Evolutionary conservation across 2,329 filamentous ascomycete species (phyloP).

Genomic region (Arthroderma sp.): DNA sequence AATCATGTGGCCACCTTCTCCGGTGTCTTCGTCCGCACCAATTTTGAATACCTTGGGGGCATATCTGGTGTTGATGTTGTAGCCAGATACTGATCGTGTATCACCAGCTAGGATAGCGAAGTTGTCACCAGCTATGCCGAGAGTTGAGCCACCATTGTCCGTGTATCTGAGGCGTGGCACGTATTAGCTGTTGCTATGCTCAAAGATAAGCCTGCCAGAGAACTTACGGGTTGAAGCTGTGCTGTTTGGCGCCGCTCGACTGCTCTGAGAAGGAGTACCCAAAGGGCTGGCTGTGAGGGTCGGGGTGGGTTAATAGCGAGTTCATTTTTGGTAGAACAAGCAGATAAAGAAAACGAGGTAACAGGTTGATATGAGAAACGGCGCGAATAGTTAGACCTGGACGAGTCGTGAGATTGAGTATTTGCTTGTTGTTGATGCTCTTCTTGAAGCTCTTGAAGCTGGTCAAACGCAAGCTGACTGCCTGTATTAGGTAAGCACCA

Average conservation of each 20-base stretch:
- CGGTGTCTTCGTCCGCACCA: slow-evolving; percentile 75
- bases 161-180: slow-evolving; percentile 50
- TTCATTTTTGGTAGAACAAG: slow-evolving; percentile 38
- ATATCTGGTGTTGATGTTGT: slow-evolving; percentile 97
- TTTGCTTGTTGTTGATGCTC: background rate
- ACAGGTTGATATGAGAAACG: background rate
- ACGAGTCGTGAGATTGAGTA: background rate
- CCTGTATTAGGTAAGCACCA: background rate
- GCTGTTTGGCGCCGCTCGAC: slow-evolving; percentile 48
- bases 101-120: slow-evolving; percentile 97
- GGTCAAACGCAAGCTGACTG: background rate
- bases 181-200: slow-evolving; percentile 7
- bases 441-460: background rate
- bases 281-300: slow-evolving; percentile 41
- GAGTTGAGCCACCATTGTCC: slow-evolving; percentile 92
- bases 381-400: background rate
- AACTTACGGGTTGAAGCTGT: slow-evolving; percentile 83
- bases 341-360: background rate
- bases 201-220: background rate
- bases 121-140: slow-evolving; percentile 85
- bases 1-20: slow-evolving; percentile 74
- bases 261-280: slow-evolving; percentile 49
- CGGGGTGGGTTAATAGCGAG: slow-evolving; percentile 40
- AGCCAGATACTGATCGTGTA: slow-evolving; percentile 87
- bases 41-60: slow-evolving; percentile 96